Evolutionary conservation across 108 stramenopile genomes (phyloP), one percentile per base, ranked within the genome.

Genomic region (Asterionellopsis glacialis): DNA sequence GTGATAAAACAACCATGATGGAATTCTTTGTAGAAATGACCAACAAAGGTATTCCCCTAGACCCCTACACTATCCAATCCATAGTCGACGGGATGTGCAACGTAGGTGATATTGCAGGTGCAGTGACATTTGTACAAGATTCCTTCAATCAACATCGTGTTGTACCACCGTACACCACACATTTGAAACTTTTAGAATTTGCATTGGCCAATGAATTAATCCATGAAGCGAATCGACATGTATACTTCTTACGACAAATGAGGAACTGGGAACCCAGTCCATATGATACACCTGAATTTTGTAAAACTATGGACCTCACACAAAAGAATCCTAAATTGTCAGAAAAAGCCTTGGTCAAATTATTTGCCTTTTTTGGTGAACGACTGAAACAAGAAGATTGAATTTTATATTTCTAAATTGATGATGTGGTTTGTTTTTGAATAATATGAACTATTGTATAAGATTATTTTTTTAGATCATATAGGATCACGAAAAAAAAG

Each of bases 191-290:
- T 55, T 60, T 93, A 39, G 91, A 93, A 58, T 81, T 93, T 27
- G 79, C 84, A 1, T 60, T 93, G 43, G 81, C 77, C 25, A 61
- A 74, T 58, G 85, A 73, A 19, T 48, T 85, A 49, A 61, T 85
- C 14, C 82, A 79, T 55, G 91, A 93, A 68, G 91, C 87, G 24
- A 89, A 87, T 61, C 85, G 91, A 18, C 85, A 93, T 47, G 87
- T 87, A 11, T 93, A 83, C 52, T 87, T 93, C 45, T 62, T 93
- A 19, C 88, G 89, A 60, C 87, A 89, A 66, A 53, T 93, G 12
- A 84, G 85, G 87, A 83, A 85, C 52, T 93, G 84, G 82, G 59
- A 81, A 47, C 87, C 74, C 13, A 81, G 84, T 44, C 19, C 72
- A 22, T 84, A 82, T 64, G 80, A 89, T 54, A 50, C 68, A 2